A percentile compares a stretch with the other conserved stretches of the same genome.
Evolutionary conservation across 2,329 filamentous ascomycete genomes (phyloP).

Genomic region (Phialocephala sp.): DNA sequence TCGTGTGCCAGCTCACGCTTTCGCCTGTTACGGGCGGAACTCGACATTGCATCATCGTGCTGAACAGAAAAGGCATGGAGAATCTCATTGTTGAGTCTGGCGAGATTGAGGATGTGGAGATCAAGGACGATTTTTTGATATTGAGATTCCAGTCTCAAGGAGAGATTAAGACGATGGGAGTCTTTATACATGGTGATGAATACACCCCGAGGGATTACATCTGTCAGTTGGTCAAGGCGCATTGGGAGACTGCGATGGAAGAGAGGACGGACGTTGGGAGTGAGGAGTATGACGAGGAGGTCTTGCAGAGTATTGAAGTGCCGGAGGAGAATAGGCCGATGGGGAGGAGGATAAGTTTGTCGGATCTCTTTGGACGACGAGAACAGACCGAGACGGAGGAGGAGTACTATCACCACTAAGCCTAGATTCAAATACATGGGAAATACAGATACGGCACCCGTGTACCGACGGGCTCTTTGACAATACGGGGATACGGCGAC

Average conservation of each 20-base stretch:
- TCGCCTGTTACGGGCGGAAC: slow-evolving; percentile 46
- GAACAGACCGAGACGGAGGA: not conserved
- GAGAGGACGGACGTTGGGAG: slow-evolving; percentile 19
- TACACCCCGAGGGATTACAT: slow-evolving; percentile 47
- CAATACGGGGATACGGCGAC: no score
- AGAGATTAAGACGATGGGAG: slow-evolving; percentile 52
- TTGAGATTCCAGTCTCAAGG: slow-evolving; percentile 20
- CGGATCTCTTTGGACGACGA: slow-evolving; percentile 35
- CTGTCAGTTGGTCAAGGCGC: slow-evolving; percentile 36
- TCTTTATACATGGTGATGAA: slow-evolving; percentile 60
- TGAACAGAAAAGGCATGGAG: slow-evolving; percentile 73
- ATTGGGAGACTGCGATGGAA: slow-evolving; percentile 39
- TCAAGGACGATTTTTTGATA: slow-evolving; percentile 54
- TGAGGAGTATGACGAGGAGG: slow-evolving; percentile 28
- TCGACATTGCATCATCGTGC: slow-evolving; percentile 67
- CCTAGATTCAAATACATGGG: not conserved
- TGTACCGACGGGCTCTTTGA: no score
- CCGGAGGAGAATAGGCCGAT: slow-evolving; percentile 23
- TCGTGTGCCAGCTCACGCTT: slow-evolving; percentile 72
- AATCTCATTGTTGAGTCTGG: slow-evolving; percentile 73
- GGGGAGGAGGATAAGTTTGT: slow-evolving; percentile 39
- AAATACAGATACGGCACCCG: not conserved
- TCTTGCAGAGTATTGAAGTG: slow-evolving; percentile 20
- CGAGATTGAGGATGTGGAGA: slow-evolving; percentile 66
- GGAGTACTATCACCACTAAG: slow-evolving; percentile 6